phyloP scores from a whole-genome alignment of 2,329 filamentous ascomycete species.

The Beauveria rudraprayagi region DNA sequence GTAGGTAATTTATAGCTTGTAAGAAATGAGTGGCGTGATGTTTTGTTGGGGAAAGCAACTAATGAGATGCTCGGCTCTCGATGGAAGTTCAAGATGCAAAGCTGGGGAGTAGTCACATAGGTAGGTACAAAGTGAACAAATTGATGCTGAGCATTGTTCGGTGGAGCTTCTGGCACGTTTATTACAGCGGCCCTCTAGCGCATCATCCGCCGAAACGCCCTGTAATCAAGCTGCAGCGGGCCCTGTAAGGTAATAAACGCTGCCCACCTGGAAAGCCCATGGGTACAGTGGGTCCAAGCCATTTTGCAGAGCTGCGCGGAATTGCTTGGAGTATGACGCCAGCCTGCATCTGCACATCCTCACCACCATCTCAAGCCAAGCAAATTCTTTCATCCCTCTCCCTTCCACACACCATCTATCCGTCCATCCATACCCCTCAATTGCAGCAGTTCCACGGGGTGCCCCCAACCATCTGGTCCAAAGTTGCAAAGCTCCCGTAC shows the following conservation, averaged over 20 bases:
- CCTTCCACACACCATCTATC: not conserved
- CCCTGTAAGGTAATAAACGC: not conserved
- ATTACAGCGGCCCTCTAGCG: not conserved
- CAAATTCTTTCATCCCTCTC: too few relatives aligned
- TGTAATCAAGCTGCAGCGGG: not conserved
- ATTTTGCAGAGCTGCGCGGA: too few relatives aligned
- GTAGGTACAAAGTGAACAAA: too few relatives aligned
- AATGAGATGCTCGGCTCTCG: too few relatives aligned
- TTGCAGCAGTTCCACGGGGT: not conserved
- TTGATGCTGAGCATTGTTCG: too few relatives aligned
- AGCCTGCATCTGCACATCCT: too few relatives aligned
- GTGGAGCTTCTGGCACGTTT: too few relatives aligned
- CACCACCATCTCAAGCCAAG: too few relatives aligned
- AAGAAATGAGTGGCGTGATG: not conserved
- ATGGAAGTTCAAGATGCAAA: too few relatives aligned
- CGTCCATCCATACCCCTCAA: not conserved
- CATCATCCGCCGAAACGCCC: not conserved
- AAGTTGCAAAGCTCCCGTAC: not conserved
- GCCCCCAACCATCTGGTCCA: not conserved
- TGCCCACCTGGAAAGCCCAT: not conserved
- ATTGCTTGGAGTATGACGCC: too few relatives aligned
- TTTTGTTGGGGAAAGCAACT: not conserved
- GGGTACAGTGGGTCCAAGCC: not conserved
- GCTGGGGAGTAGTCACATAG: too few relatives aligned
- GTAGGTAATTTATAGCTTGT: not conserved